Conservation (phyloP, 441 rosid species). For the Pelargonium exstipulatum region DNA sequence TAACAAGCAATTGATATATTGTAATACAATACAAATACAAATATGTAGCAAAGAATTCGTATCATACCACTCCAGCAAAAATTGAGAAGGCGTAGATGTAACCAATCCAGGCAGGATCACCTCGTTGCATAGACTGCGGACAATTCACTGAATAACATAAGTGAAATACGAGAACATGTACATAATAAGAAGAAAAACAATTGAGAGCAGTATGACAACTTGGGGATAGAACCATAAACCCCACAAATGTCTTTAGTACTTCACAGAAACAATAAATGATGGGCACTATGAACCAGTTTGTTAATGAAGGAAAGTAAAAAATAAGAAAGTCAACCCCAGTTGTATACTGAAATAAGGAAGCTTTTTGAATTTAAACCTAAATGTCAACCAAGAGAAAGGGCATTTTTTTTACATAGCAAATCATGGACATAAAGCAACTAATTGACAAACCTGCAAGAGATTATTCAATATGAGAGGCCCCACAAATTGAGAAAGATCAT, state of each 20-base stretch:
- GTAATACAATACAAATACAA: not conserved
- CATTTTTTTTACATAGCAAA: conserved; percentile 15
- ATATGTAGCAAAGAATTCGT: conserved; percentile 4
- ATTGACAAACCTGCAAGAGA: conserved; percentile 69
- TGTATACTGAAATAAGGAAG: not conserved
- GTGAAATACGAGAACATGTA: conserved; percentile 6
- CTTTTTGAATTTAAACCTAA: conserved; percentile 8
- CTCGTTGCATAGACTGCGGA: conserved; percentile 97
- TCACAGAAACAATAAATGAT: not conserved
- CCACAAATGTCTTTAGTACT: not conserved
- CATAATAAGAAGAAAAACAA: conserved; percentile 1
- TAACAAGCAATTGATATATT: not conserved
- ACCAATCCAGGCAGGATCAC: conserved; percentile 93
- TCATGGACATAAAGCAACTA: conserved; percentile 12
- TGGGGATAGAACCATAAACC: not conserved
- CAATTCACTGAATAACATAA: conserved; percentile 22
- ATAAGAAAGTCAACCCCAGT: not conserved
- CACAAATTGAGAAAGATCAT: conserved; percentile 90
- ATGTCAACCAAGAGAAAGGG: conserved; percentile 4
- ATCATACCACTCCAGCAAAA: conserved; percentile 91
- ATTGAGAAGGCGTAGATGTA: conserved; percentile 86
- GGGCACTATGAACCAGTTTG: not conserved
- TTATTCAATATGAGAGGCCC: conserved; percentile 88
- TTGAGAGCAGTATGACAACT: not conserved
- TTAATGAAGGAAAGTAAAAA: not conserved